Evolutionary conservation across 208 protist genomes (phyloP), one percentile per base, ranked within the genome.

Genomic region (Wallacemonas sp.): DNA sequence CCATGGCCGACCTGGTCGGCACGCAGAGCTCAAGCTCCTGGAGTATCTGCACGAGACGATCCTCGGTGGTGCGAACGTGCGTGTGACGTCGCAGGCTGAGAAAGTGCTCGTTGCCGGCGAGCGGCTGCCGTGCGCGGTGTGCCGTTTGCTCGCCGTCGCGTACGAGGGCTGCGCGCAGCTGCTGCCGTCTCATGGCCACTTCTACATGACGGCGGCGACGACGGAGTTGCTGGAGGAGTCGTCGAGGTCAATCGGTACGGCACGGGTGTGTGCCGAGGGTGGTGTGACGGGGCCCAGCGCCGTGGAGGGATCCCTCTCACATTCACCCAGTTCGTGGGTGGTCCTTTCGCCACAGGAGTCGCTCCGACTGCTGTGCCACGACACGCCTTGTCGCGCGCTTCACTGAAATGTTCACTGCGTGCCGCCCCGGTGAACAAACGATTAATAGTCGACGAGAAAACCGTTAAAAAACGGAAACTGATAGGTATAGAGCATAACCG

Each of bases 11-110:
- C 65, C 71, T 19, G 73, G 78, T 1, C 62, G 66, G 26, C 78
- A 83, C 54, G 78, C 78, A 1, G 78, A 83, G 63, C 63, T 73
- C 57, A 83, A 83, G 50, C 65, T 83, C 12, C 60, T 83, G 34
- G 66, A 69, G n/a, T 64, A 67, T 44, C 41, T 83, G 17, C 26
- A 41, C 9, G 26, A 52, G 5, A 17, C 64, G 24, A 61, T 71
- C 26, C 66, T 76, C 19, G 24, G 6, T 9, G 26, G 32, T 5
- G 1, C 29, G 0, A 1, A 3, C 24, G 46, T n/a, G 3, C 29
- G 13, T 9, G 32, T 0, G 0, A 38, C 58, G 13, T 24, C 27
- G 5, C 36, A 61, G 6, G 55, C 50, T 0, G 41, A 77, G 48
- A 83, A 74, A 45, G 72, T 59, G 13, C 50, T 83, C 3, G 53